Evolutionary conservation across 2,329 filamentous ascomycete species (phyloP).

Genomic region (Fusarium setosum): DNA sequence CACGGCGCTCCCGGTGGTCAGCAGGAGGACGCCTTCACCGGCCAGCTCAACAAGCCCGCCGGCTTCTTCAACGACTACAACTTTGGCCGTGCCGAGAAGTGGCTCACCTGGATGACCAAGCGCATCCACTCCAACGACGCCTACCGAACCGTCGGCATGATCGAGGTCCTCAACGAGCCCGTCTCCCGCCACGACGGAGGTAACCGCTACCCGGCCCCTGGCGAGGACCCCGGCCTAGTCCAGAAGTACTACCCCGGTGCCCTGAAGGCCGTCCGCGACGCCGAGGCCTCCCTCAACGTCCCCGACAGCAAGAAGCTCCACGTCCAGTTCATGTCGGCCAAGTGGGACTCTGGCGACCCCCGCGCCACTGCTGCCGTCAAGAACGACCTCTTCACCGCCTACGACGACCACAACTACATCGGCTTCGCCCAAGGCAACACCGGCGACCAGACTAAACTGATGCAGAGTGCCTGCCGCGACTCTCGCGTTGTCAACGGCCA

Average conservation of each 20-base stretch:
- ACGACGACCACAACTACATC: slow-evolving; percentile 35
- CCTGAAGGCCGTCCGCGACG: slow-evolving; percentile 23
- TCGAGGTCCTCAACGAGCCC: slow-evolving; percentile 32
- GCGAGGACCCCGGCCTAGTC: slow-evolving; percentile 23
- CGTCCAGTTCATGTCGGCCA: slow-evolving; percentile 35
- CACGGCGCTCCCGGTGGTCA: slow-evolving; percentile 30
- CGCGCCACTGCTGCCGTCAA: slow-evolving; percentile 4
- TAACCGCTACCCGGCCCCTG: slow-evolving; percentile 24
- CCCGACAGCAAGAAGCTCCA: slow-evolving; percentile 19
- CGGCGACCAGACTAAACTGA: slow-evolving; percentile 7
- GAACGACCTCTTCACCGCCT: slow-evolving; percentile 12
- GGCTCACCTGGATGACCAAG: slow-evolving; percentile 32
- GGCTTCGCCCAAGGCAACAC: slow-evolving; percentile 13
- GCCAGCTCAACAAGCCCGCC: slow-evolving; percentile 31
- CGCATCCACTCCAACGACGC: slow-evolving; percentile 26
- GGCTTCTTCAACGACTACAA: slow-evolving; percentile 31
- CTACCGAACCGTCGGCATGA: slow-evolving; percentile 12
- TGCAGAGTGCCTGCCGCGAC: slow-evolving; percentile 32
- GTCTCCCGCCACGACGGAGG: slow-evolving; percentile 19
- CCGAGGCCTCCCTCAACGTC: not conserved
- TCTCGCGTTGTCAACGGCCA: slow-evolving; percentile 16
- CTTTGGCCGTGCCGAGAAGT: slow-evolving; percentile 30
- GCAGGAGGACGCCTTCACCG: slow-evolving; percentile 30
- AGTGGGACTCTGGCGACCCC: slow-evolving; percentile 31
- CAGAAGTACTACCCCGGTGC: slow-evolving; percentile 27